Conservation (phyloP, 768 basidiomycete genomes). For the Termitomyces sp. region DNA sequence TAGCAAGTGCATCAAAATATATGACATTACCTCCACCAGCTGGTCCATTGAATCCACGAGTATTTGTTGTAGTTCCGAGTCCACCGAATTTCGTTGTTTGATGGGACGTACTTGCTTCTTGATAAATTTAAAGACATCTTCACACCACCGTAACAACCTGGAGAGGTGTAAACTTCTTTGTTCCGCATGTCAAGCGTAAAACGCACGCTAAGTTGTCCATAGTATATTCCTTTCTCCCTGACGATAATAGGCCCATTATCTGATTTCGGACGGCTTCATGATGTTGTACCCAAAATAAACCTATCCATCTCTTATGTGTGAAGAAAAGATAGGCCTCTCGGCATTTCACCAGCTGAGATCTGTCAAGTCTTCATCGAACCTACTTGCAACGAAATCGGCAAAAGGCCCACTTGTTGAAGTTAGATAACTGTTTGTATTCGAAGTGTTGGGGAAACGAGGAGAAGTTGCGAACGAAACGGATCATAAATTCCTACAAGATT, state of each 20-base stretch:
- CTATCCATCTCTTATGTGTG: background rate
- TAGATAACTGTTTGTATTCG: background rate
- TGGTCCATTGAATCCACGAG: constrained; percentile 9
- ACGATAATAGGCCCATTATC: background rate
- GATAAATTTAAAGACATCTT: constrained; percentile 5
- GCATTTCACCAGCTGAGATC: constrained; percentile 2
- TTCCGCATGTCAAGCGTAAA: background rate
- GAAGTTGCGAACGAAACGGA: background rate
- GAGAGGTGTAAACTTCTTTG: background rate
- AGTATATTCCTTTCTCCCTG: background rate
- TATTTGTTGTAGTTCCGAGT: background rate
- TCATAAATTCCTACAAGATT: background rate
- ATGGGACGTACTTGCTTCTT: background rate
- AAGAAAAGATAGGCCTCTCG: constrained; percentile 4
- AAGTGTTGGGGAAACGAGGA: background rate
- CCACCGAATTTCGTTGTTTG: background rate
- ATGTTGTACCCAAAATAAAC: constrained; percentile 3
- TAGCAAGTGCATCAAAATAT: background rate
- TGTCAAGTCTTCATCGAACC: background rate
- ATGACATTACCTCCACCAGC: constrained; percentile 5
- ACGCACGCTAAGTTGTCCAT: constrained; percentile 6
- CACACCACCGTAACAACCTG: constrained; percentile 9
- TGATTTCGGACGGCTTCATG: constrained; percentile 2
- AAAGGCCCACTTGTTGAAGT: background rate
- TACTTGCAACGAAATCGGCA: background rate